These are phyloP conservation scores for Cyberlindnera veronae DNA, from an alignment of 805 yeast genomes.

Conservation along the genomic window DNA sequence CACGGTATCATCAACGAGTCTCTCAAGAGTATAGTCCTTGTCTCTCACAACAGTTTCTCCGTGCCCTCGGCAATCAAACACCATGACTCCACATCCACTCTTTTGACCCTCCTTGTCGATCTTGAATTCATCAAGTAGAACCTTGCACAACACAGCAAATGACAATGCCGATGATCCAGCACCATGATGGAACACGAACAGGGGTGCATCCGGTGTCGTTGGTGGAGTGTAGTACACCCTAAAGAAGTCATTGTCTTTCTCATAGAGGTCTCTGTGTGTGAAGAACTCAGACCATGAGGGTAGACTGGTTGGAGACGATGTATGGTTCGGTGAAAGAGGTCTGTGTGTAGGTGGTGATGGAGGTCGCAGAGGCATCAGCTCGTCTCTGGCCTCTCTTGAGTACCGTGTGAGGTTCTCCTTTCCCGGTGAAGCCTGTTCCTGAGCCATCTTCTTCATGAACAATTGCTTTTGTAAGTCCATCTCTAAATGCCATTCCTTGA, in stretches of 20 bases:
- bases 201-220: conserved; percentile 37
- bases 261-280: conserved; percentile 24
- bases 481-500: not conserved
- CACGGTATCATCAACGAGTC: conserved; percentile 56
- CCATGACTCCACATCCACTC: conserved; percentile 56
- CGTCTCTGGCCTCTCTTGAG: conserved; percentile 11
- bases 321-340: not conserved
- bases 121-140: conserved; percentile 28
- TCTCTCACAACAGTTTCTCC: conserved; percentile 44
- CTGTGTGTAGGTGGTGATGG: conserved; percentile 13
- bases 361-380: conserved; percentile 12
- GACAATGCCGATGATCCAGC: conserved; percentile 89
- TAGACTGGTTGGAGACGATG: not conserved
- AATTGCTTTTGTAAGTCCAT: conserved; percentile 14
- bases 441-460: conserved; percentile 14
- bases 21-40: conserved; percentile 41
- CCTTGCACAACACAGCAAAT: conserved; percentile 53
- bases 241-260: conserved; percentile 31
- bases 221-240: conserved; percentile 63
- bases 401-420: conserved; percentile 1
- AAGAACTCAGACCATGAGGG: conserved; percentile 35
- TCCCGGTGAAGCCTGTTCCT: conserved; percentile 1
- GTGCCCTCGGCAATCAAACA: conserved; percentile 86
- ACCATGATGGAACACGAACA: conserved; percentile 85
- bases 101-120: conserved; percentile 23